A percentile compares a stretch with the other conserved stretches of the same genome.
Evolutionary conservation across 441 rosid genomes (phyloP).

Genomic region (Dalechampia spathulata): DNA sequence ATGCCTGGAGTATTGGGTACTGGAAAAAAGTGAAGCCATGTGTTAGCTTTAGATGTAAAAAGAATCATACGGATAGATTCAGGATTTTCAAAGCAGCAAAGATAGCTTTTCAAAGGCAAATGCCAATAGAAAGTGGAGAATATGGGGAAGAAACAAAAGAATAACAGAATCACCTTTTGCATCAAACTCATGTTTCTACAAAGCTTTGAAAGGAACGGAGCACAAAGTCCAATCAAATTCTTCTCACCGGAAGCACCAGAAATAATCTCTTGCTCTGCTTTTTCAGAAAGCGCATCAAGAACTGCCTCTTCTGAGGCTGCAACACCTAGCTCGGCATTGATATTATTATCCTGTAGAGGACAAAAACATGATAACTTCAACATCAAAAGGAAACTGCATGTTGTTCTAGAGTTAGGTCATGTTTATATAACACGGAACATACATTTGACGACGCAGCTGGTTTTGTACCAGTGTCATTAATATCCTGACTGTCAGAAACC

Average conservation of each 20-base stretch:
- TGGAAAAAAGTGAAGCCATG: slow-evolving; percentile 24
- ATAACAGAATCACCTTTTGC: slow-evolving; percentile 57
- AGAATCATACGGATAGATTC: neutral
- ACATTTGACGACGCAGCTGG: slow-evolving; percentile 43
- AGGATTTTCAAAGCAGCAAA: neutral
- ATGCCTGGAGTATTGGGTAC: slow-evolving; percentile 92
- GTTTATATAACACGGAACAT: slow-evolving; percentile 10
- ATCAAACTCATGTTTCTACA: slow-evolving; percentile 80
- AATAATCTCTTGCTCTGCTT: slow-evolving; percentile 89
- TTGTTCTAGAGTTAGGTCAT: neutral
- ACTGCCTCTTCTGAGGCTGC: slow-evolving; percentile 93
- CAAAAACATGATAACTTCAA: too few relatives aligned
- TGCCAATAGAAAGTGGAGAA: slow-evolving; percentile 1
- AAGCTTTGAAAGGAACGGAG: slow-evolving; percentile 82
- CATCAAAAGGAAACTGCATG: neutral
- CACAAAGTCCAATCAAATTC: slow-evolving; percentile 76
- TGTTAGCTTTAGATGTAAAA: slow-evolving; percentile 7
- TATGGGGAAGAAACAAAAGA: neutral
- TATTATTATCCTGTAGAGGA: slow-evolving; percentile 54
- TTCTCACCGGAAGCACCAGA: slow-evolving; percentile 54
- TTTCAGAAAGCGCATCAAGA: slow-evolving; percentile 80
- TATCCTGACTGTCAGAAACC: slow-evolving; percentile 36
- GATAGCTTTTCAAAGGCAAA: neutral
- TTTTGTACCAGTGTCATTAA: slow-evolving; percentile 8
- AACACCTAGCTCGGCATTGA: slow-evolving; percentile 92